phyloP scores from a whole-genome alignment of 805 yeast genomes.

The Candida jianshihensis region DNA sequence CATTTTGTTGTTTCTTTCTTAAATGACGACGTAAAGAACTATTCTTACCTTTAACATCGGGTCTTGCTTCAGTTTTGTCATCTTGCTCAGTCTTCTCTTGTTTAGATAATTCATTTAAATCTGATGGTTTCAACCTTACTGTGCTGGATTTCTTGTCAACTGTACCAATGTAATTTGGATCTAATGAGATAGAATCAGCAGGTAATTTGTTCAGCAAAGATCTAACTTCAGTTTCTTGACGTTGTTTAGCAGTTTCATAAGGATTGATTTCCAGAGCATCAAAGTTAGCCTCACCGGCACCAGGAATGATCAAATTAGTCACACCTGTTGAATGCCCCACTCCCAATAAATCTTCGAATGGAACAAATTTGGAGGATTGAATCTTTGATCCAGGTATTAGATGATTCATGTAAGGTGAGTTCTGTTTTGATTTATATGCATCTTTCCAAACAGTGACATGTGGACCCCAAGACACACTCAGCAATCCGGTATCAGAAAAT shows the following conservation, averaged over 20 bases:
- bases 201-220: conserved; percentile 77
- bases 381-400: conserved; percentile 71
- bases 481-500: conserved; percentile 80
- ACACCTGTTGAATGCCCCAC: conserved; percentile 77
- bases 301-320: conserved; percentile 86
- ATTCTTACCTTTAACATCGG: conserved; percentile 72
- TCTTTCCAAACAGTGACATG: conserved; percentile 95
- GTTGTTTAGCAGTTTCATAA: conserved; percentile 82
- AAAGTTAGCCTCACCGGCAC: conserved; percentile 96
- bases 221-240: conserved; percentile 90
- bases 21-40: conserved; percentile 74
- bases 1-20: conserved; percentile 79
- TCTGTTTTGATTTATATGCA: conserved; percentile 59
- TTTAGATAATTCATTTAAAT: conserved; percentile 37
- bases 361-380: conserved; percentile 68
- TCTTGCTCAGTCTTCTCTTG: conserved; percentile 33
- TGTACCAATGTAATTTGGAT: conserved; percentile 81
- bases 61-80: conserved; percentile 38
- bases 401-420: conserved; percentile 89
- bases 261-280: conserved; percentile 94
- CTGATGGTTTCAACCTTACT: conserved; percentile 57
- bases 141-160: conserved; percentile 65
- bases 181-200: conserved; percentile 88
- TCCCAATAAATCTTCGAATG: conserved; percentile 94
- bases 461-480: conserved; percentile 93